Conservation (phyloP, 306 rosid genomes). For the Rosa chinensis region DNA sequence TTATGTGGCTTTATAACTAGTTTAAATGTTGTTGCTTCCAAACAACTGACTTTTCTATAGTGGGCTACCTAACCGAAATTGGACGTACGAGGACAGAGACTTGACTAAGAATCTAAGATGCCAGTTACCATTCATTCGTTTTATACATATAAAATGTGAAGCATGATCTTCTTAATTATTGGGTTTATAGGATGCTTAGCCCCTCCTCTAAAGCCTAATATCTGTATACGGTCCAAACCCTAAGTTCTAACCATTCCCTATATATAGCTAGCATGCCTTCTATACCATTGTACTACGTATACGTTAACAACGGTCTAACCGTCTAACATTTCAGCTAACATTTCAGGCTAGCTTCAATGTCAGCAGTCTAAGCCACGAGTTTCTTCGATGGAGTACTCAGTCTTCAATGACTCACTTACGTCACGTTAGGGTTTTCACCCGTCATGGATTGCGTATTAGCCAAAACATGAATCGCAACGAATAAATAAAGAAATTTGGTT, state of each 20-base stretch:
- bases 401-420: constrained; percentile 22
- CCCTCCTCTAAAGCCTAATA: not conserved
- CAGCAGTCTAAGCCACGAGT: constrained; percentile 18
- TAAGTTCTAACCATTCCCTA: not conserved
- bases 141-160: not conserved
- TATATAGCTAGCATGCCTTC: not conserved
- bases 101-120: not conserved
- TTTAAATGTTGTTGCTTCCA: constrained; percentile 8
- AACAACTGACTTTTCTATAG: constrained; percentile 10
- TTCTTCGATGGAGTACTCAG: not conserved
- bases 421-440: constrained; percentile 24
- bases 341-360: not conserved
- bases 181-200: not conserved
- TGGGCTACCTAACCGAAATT: constrained; percentile 22
- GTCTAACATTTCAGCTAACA: constrained; percentile 8
- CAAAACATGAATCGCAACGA: not conserved
- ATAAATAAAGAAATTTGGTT: not conserved
- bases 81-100: constrained; percentile 24
- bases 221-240: not conserved
- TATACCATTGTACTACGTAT: not conserved
- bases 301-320: not conserved
- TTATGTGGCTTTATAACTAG: not conserved
- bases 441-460: constrained; percentile 38
- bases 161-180: not conserved
- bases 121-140: not conserved